A percentile compares a stretch with the other conserved stretches of the same genome.
Conservation (phyloP, 768 basidiomycete species). For the Suillus subluteus region DNA sequence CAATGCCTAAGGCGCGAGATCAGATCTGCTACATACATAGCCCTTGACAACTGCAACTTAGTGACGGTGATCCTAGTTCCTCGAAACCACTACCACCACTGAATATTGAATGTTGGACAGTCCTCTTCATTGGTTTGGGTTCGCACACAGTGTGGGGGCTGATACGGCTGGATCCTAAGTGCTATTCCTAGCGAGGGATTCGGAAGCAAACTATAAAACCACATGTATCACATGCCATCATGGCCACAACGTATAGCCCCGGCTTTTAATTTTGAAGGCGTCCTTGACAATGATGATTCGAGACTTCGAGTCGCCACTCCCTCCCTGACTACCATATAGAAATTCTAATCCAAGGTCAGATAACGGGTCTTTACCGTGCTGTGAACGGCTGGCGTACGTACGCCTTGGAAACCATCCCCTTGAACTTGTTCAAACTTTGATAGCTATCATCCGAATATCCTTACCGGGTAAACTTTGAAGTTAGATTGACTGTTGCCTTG, state of each 20-base stretch:
- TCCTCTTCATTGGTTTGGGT: not conserved
- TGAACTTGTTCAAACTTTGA: slow-evolving; percentile 1
- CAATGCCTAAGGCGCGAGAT: not conserved
- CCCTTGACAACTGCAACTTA: not conserved
- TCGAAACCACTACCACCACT: not conserved
- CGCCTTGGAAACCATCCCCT: not conserved
- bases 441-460: not conserved
- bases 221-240: slow-evolving; percentile 5
- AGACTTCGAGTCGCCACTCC: not conserved
- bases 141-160: not conserved
- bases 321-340: not conserved
- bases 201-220: not conserved
- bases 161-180: not conserved
- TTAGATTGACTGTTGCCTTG: not conserved
- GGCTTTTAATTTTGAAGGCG: not conserved
- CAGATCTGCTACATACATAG: not conserved
- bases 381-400: not conserved
- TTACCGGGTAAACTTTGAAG: not conserved
- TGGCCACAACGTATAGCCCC: not conserved
- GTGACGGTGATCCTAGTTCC: not conserved
- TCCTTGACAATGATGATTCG: not conserved
- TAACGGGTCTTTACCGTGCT: not conserved
- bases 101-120: not conserved
- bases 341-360: slow-evolving; percentile 1
- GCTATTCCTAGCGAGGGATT: not conserved